Conservation (phyloP, 441 rosid genomes). For the Euphorbia corollata region DNA sequence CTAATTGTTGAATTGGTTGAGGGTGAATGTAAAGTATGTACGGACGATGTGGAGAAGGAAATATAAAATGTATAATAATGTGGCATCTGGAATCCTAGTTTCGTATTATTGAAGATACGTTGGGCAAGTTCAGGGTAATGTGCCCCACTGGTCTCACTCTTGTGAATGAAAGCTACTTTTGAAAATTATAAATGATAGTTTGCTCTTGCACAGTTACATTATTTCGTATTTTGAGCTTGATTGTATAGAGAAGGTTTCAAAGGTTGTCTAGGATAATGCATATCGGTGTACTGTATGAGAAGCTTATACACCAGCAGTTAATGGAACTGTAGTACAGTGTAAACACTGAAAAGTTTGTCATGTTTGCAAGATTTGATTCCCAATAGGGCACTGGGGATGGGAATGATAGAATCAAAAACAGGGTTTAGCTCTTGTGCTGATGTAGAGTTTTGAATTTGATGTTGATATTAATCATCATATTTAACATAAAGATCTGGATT, state of each 20-base stretch:
- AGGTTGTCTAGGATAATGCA: not conserved
- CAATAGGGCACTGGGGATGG: not conserved
- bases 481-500: not conserved
- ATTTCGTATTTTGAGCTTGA: slow-evolving; percentile 8
- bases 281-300: too few species aligned
- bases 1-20: too few species aligned
- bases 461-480: not conserved
- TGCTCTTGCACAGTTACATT: not conserved
- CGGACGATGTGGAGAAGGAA: too few species aligned
- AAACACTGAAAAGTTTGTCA: too few species aligned
- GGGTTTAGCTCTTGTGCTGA: not conserved
- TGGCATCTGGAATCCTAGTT: too few species aligned
- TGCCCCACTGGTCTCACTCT: not conserved
- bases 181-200: not conserved
- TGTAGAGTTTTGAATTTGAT: not conserved
- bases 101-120: too few species aligned
- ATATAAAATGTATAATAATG: too few species aligned
- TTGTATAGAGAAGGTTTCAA: not conserved
- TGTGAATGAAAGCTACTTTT: not conserved
- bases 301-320: too few species aligned
- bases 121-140: not conserved
- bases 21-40: too few species aligned
- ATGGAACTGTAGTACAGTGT: too few species aligned
- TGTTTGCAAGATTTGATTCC: not conserved
- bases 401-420: not conserved